Evolutionary conservation across 257 asterid species (phyloP).

Genomic region (Lycium ferocissimum): DNA sequence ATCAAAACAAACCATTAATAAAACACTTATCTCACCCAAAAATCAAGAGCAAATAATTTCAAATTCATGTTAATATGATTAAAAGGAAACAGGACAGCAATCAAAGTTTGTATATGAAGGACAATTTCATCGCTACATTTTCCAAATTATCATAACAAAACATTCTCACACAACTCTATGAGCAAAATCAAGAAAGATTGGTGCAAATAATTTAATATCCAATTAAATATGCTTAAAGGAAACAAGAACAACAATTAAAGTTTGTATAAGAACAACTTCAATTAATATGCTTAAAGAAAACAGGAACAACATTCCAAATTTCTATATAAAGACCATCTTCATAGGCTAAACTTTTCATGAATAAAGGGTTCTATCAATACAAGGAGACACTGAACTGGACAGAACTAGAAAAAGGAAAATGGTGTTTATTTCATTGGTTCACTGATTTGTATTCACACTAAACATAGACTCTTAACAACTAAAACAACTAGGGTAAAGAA

Average conservation of each 20-base stretch:
- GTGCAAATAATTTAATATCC: no score
- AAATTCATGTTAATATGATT: background rate
- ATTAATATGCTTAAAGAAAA: background rate
- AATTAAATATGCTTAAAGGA: no score
- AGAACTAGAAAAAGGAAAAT: no score
- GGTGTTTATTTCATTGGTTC: background rate
- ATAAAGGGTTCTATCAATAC: background rate
- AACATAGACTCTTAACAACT: background rate
- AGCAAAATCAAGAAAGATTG: background rate
- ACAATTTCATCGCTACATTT: background rate
- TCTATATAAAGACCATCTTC: background rate
- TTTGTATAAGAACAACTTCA: no score
- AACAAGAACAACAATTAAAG: no score
- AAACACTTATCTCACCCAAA: no score
- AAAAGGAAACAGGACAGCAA: background rate
- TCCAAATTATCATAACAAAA: no score
- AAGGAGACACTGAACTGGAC: background rate
- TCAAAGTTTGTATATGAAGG: background rate
- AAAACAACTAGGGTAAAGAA: no score
- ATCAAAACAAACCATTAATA: no score
- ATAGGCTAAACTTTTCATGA: background rate
- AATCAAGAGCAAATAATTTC: background rate
- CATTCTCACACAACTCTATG: no score
- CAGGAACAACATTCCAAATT: no score
- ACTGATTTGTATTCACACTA: constrained; percentile 41